phyloP scores from a whole-genome alignment of 805 yeast genomes.

The Kodamaea neixiangensis region DNA sequence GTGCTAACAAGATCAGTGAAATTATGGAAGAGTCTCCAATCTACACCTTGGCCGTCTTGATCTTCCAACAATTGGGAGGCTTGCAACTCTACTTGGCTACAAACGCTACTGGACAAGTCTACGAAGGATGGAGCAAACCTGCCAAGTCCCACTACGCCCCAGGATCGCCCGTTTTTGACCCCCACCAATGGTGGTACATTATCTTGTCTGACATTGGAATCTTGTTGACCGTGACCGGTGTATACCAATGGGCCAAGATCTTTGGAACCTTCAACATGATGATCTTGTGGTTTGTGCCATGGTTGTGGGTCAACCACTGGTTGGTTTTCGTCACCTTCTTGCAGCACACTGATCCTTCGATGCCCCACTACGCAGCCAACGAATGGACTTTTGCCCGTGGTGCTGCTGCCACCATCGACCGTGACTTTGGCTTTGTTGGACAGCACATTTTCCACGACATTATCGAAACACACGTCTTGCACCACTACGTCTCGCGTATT shows the following conservation, averaged over 20 bases:
- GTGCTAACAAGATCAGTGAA: conserved; percentile 49
- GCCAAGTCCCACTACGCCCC: conserved; percentile 72
- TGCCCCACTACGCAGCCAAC: conserved; percentile 76
- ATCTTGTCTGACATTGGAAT: conserved; percentile 75
- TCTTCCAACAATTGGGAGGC: conserved; percentile 76
- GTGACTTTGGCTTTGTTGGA: conserved; percentile 82
- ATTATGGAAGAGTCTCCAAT: conserved; percentile 76
- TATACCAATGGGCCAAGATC: conserved; percentile 60
- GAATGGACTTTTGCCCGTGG: conserved; percentile 89
- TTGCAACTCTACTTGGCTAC: conserved; percentile 67
- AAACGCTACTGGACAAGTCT: conserved; percentile 77
- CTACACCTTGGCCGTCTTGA: conserved; percentile 53
- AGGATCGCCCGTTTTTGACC: conserved; percentile 69
- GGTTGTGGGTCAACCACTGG: conserved; percentile 85
- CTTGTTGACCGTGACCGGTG: conserved; percentile 48
- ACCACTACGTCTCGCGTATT: conserved; percentile 79
- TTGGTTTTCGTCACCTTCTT: conserved; percentile 81
- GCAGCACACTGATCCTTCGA: conserved; percentile 77
- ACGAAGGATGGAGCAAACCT: conserved; percentile 46
- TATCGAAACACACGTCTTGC: conserved; percentile 87
- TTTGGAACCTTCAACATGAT: conserved; percentile 65
- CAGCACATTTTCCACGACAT: conserved; percentile 81
- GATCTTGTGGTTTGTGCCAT: conserved; percentile 76
- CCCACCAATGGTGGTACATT: conserved; percentile 70
- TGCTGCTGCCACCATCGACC: conserved; percentile 86